Conservation (phyloP, 106 monocot genomes). For the Apostasia shenzhenica region DNA sequence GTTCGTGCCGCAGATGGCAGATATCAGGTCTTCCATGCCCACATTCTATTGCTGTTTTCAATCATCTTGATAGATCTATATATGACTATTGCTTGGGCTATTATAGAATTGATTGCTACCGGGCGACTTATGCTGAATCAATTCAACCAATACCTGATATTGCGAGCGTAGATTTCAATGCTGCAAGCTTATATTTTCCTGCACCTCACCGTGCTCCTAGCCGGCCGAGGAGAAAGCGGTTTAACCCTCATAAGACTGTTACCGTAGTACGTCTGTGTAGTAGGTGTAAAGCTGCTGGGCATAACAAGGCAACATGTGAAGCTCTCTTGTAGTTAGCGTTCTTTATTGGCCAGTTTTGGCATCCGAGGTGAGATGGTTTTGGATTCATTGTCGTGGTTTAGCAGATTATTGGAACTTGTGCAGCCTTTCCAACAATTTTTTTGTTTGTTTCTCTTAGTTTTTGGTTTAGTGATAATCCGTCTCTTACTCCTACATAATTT, state of each 20-base stretch:
- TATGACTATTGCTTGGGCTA: slow-evolving; percentile 65
- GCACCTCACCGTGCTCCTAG: slow-evolving; percentile 37
- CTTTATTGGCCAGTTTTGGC: not conserved
- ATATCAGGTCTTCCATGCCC: slow-evolving; percentile 68
- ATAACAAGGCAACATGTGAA: slow-evolving; percentile 86
- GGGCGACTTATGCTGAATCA: slow-evolving; percentile 36
- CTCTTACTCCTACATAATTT: too few relatives aligned
- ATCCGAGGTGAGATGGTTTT: too few relatives aligned
- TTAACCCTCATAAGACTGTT: slow-evolving; percentile 35
- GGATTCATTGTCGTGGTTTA: too few relatives aligned
- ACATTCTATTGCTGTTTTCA: slow-evolving; percentile 65
- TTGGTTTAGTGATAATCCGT: too few relatives aligned
- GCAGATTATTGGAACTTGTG: too few relatives aligned
- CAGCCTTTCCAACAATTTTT: too few relatives aligned
- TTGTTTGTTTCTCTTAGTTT: too few relatives aligned
- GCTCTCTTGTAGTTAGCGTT: slow-evolving; percentile 24
- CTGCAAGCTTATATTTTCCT: slow-evolving; percentile 37
- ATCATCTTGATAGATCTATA: slow-evolving; percentile 34
- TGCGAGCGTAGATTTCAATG: slow-evolving; percentile 45
- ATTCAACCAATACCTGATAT: slow-evolving; percentile 65
- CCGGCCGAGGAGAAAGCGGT: slow-evolving; percentile 45
- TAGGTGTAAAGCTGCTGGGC: slow-evolving; percentile 73
- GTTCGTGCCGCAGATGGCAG: slow-evolving; percentile 83
- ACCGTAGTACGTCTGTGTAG: slow-evolving; percentile 57
- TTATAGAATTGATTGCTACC: slow-evolving; percentile 47